Percentiles rank a stretch among this genome's conserved stretches.
Evolutionary conservation across 202 grass and related monocot species (phyloP).

Genomic region (Dendrocalamus latiflorus): DNA sequence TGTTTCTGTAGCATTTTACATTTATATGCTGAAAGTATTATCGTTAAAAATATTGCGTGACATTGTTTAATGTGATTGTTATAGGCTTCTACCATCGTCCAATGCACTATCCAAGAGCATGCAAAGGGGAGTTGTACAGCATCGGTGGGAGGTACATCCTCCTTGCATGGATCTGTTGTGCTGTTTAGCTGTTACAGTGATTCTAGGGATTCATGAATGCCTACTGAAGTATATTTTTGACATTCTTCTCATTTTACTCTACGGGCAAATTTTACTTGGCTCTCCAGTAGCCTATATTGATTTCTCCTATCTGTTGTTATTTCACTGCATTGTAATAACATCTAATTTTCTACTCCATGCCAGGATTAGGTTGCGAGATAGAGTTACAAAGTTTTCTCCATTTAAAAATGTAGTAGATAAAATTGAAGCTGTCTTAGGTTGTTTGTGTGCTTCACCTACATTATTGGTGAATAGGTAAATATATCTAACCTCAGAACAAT

Average conservation of each 20-base stretch:
- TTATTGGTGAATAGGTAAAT: background rate
- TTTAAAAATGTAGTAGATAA: background rate
- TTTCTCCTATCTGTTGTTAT: background rate
- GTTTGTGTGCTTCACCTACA: background rate
- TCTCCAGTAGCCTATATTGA: background rate
- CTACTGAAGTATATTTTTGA: background rate
- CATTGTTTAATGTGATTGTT: conserved; percentile 23
- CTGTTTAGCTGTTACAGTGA: background rate
- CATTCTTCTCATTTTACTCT: conserved; percentile 19
- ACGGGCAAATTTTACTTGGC: background rate
- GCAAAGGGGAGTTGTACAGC: conserved; percentile 57
- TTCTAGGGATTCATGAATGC: background rate
- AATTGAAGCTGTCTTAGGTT: background rate
- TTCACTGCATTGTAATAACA: background rate
- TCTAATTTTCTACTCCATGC: background rate
- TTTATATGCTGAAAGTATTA: background rate
- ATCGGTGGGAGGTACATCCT: conserved; percentile 76
- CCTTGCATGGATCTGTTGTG: background rate
- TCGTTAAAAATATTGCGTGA: conserved; percentile 9
- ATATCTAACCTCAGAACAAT: background rate
- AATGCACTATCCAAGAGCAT: conserved; percentile 76
- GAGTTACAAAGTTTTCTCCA: background rate
- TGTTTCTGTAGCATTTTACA: no score
- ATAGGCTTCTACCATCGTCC: conserved; percentile 68
- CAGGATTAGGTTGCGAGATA: background rate